phyloP scores from a whole-genome alignment of 2,329 filamentous ascomycete genomes.

The Apiospora marii region DNA sequence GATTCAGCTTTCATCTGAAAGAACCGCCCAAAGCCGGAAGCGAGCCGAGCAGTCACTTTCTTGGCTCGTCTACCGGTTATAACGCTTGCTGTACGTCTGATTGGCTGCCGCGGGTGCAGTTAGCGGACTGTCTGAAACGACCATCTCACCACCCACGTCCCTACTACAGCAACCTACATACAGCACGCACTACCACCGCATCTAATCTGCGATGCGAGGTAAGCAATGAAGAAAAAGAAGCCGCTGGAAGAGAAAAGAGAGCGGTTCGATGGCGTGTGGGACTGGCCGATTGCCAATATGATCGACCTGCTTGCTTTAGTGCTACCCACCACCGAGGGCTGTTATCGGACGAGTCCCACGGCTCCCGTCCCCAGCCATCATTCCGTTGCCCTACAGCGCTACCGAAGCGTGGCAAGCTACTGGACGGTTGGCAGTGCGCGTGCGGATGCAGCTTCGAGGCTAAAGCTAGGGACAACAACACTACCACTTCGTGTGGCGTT shows the following conservation, averaged over 20 bases:
- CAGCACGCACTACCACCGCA: not conserved
- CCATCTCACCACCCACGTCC: conserved; percentile 1
- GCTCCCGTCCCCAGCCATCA: not conserved
- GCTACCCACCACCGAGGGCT: not conserved
- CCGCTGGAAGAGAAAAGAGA: not conserved
- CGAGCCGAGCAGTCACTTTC: conserved; percentile 13
- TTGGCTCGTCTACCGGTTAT: conserved; percentile 10
- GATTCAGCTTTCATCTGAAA: not conserved
- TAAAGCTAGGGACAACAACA: not conserved
- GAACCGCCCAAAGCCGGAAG: not conserved
- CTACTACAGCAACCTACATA: not conserved
- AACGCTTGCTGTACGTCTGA: conserved; percentile 15
- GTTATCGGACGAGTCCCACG: conserved; percentile 13
- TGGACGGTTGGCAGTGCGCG: conserved; percentile 13
- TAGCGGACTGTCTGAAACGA: conserved; percentile 12
- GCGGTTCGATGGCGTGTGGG: not conserved
- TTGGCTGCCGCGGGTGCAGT: not conserved
- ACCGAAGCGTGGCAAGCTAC: not conserved
- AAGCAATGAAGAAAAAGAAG: conserved; percentile 11
- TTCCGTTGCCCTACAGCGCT: conserved; percentile 7
- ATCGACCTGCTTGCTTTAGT: conserved; percentile 4
- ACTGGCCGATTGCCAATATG: not conserved
- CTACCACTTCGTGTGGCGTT: not conserved
- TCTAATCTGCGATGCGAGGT: not conserved
- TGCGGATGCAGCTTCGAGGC: conserved; percentile 2